Conservation (phyloP, 441 rosid genomes). For the Adansonia grandidieri region DNA sequence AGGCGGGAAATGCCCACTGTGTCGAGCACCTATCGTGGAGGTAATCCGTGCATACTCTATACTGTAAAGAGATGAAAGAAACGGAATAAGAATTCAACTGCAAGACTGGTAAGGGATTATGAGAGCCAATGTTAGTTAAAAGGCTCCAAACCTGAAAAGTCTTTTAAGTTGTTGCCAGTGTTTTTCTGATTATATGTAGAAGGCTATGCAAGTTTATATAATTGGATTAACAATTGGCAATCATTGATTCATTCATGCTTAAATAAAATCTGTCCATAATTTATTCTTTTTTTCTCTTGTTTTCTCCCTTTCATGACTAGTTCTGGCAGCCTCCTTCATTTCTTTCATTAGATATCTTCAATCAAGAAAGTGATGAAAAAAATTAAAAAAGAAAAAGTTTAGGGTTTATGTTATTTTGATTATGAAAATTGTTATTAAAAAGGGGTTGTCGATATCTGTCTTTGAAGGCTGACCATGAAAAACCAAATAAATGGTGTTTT, state of each 20-base stretch:
- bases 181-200: slow-evolving; percentile 14
- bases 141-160: too few species aligned
- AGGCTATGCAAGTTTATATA: slow-evolving; percentile 36
- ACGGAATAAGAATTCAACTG: slow-evolving; percentile 25
- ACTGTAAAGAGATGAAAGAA: slow-evolving; percentile 48
- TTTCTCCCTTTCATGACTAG: background rate
- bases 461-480: too few species aligned
- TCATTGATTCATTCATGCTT: slow-evolving; percentile 44
- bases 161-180: too few species aligned
- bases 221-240: slow-evolving; percentile 50
- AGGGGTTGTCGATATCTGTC: too few species aligned
- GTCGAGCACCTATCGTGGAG: slow-evolving; percentile 94
- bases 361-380: too few species aligned
- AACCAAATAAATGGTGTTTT: too few species aligned
- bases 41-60: slow-evolving; percentile 95
- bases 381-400: background rate
- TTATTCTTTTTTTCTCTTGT: background rate
- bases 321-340: background rate
- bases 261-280: slow-evolving; percentile 37
- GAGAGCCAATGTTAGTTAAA: too few species aligned
- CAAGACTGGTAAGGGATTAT: too few species aligned
- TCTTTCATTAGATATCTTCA: background rate
- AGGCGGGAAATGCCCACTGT: slow-evolving; percentile 92
- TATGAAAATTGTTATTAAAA: too few species aligned
- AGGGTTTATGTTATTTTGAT: background rate